Base-by-base conservation (phyloP, 495 filamentous ascomycete genomes). In the Xylaria sp. region DNA sequence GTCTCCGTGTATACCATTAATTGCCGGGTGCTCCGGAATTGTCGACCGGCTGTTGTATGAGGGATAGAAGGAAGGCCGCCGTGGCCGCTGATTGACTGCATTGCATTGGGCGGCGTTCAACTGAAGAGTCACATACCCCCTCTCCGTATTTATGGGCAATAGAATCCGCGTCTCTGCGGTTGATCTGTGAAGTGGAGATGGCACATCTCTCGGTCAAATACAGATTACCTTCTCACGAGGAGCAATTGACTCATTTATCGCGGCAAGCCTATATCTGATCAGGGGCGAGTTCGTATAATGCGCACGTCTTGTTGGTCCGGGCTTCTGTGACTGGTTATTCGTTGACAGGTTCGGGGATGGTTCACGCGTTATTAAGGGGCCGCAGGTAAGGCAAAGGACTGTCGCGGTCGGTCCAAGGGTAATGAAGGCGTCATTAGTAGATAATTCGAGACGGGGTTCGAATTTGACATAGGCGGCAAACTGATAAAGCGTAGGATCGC, bases 101-200 rank as follows among this genome's bases (percentile, higher is more conserved):
- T 68, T 72, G 70, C 70, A 72, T 72, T 72, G 70, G 69, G 63
- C 46, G 70, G 70, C 70, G 70, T 72, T 67, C 21, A 67, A 53
- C 26, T 37, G 17, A 63, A 52, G 58, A 71, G 21, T 66, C 14
- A 35, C 37, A 62, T 24, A 71, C 48, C 40, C 40, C 59, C 43
- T 53, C 31, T 46, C 55, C 29, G 8, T 43, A 7, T 55, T 50
- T 14, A 68, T 37, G 53, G n/a, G 26, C 40, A 59, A 40, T 59
- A 12, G 46, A 53, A 55, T 17, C 50, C 55, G 17, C 37, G 26
- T 35, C 17, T 48, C 6, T 43, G 66, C 17, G 31, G 43, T 41
- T 40, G 26, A 24, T 21, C 29, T 37, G 29, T 33, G 15, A 43
- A 31, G 48, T 15, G 44, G 53, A 24, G 41, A 58, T 24, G 8